Evolutionary conservation across 352 stramenopile genomes (phyloP).

Genomic region (Thraustochytrium sp.): DNA sequence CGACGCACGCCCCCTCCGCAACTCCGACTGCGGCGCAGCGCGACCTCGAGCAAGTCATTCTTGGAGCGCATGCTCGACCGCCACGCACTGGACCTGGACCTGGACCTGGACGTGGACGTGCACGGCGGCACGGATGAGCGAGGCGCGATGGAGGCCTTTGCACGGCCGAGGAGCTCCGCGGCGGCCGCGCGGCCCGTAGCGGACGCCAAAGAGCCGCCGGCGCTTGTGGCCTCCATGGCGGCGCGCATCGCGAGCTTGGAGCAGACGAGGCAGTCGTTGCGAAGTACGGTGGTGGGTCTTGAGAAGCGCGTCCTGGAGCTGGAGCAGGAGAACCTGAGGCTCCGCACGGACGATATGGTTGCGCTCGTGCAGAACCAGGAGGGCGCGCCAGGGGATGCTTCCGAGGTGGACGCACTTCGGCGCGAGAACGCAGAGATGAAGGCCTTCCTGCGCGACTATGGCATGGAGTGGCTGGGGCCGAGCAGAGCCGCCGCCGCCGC

Average conservation of each 20-base stretch:
- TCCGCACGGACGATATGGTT: not conserved
- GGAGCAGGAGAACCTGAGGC: not conserved
- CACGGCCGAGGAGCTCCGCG: not conserved
- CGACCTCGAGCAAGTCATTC: not conserved
- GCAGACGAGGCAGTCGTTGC: not conserved
- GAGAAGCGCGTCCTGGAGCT: not conserved
- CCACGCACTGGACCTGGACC: not conserved
- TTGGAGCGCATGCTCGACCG: not conserved
- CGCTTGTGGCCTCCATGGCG: not conserved
- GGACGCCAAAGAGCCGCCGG: not conserved
- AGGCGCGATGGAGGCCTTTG: not conserved
- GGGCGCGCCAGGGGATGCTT: no score
- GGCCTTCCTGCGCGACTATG: not conserved
- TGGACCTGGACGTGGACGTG: not conserved
- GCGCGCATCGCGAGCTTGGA: not conserved
- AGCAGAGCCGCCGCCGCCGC: not conserved
- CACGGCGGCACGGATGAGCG: no score
- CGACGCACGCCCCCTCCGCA: not conserved
- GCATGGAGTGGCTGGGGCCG: not conserved
- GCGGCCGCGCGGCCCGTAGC: not conserved
- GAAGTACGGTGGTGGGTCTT: not conserved
- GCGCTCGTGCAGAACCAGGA: not conserved
- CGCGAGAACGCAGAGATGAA: slow-evolving; percentile 5
- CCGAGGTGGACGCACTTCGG: not conserved
- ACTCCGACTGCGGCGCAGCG: not conserved